Percentiles rank a stretch among this genome's conserved stretches.
These are phyloP conservation scores for Solanum hybrid DNA, from an alignment of 305 asterid species.

Conservation along the genomic window DNA sequence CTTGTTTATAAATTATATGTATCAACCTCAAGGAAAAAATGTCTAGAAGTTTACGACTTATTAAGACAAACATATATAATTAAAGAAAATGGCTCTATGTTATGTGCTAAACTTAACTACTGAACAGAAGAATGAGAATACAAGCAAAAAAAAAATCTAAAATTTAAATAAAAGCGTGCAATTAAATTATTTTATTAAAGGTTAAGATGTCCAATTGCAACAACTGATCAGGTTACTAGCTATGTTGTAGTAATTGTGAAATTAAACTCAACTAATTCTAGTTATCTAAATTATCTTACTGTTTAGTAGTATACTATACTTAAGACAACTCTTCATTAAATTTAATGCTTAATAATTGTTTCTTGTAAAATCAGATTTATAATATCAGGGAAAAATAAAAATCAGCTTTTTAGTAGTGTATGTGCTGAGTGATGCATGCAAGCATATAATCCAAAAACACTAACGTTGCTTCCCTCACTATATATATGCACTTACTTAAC, in stretches of 20 bases:
- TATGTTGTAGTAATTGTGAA: neutral
- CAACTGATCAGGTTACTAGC: neutral
- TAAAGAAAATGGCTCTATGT: neutral
- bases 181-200: neutral
- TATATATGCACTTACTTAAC: neutral
- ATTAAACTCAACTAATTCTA: neutral
- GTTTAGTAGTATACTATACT: neutral
- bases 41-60: neutral
- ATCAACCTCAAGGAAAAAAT: neutral
- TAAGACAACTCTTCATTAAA: neutral
- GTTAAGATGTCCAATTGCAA: neutral
- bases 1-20: neutral
- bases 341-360: neutral
- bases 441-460: neutral
- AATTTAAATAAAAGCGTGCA: neutral
- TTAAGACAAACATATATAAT: neutral
- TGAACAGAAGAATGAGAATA: neutral
- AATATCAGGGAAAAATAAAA: neutral
- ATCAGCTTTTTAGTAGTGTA: neutral
- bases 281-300: neutral
- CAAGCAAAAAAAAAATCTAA: neutral
- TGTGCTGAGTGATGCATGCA: neutral
- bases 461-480: neutral
- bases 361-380: neutral
- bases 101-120: neutral